A percentile compares a stretch with the other conserved stretches of the same genome.
These are phyloP conservation scores for Alternaria conjuncta DNA, from an alignment of 2,329 filamentous ascomycete species.

Conservation along the genomic window DNA sequence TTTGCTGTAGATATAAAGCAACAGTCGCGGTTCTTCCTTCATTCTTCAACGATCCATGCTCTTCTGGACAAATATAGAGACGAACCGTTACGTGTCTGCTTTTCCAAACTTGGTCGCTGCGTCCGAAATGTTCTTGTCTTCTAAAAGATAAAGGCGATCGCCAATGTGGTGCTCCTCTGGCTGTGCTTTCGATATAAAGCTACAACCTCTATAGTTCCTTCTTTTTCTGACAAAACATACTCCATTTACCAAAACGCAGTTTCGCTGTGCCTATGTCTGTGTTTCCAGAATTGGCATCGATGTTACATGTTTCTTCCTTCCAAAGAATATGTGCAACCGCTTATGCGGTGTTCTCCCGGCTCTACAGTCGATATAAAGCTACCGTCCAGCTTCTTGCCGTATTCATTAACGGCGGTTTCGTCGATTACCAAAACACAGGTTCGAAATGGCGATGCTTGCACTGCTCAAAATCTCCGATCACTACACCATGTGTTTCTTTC, in stretches of 20 bases:
- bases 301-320: neutral
- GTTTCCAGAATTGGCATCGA: neutral
- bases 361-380: neutral
- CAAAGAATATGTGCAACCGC: neutral
- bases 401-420: neutral
- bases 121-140: neutral
- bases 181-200: neutral
- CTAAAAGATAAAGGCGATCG: rapidly evolving
- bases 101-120: neutral
- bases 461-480: too few relatives aligned
- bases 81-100: neutral
- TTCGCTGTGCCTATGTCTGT: too few relatives aligned
- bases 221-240: neutral
- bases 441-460: too few relatives aligned
- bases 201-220: neutral
- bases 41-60: neutral
- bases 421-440: too few relatives aligned
- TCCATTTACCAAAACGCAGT: neutral
- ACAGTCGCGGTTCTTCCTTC: neutral
- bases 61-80: neutral
- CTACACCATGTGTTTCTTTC: too few relatives aligned
- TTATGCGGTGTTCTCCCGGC: neutral
- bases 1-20: neutral
- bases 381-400: neutral
- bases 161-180: neutral